A percentile compares a stretch with the other conserved stretches of the same genome.
phyloP scores from a whole-genome alignment of 1,284 basidiomycete genomes.

The Naganishia sp. region DNA sequence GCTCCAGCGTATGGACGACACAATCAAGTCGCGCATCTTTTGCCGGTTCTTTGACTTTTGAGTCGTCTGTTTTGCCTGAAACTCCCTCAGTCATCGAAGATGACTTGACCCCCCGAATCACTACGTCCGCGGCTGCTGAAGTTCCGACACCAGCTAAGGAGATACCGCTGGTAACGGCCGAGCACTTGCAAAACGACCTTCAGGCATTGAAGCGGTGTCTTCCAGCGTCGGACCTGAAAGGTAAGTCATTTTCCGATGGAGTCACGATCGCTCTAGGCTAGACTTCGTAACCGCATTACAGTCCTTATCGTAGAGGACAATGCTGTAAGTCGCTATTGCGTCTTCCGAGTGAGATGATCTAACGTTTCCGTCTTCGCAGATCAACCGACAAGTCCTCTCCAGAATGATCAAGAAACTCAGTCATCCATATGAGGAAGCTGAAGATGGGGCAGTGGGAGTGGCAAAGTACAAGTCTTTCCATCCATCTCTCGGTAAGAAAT shows the following conservation, averaged over 20 bases:
- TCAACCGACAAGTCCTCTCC: conserved; percentile 26
- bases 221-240: conserved; percentile 24
- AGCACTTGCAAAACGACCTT: not conserved
- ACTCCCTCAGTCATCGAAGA: not conserved
- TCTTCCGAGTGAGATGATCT: not conserved
- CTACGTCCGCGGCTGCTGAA: too few relatives aligned
- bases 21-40: conserved; percentile 19
- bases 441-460: conserved; percentile 41
- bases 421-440: conserved; percentile 39
- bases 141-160: not conserved
- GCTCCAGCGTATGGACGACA: conserved; percentile 10
- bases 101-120: too few relatives aligned
- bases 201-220: conserved; percentile 5
- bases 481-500: conserved; percentile 32
- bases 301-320: conserved; percentile 45
- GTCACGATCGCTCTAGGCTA: not conserved
- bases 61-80: not conserved
- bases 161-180: not conserved
- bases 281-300: conserved; percentile 6
- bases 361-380: not conserved
- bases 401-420: conserved; percentile 32
- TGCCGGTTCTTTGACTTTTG: not conserved
- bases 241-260: conserved; percentile 8
- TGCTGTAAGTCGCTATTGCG: conserved; percentile 35
- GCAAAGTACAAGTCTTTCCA: conserved; percentile 35